Evolutionary conservation across 192 early-diverging fungal species (phyloP), one percentile per base, ranked within the genome.

Genomic region (Geosiphon pyriformis): DNA sequence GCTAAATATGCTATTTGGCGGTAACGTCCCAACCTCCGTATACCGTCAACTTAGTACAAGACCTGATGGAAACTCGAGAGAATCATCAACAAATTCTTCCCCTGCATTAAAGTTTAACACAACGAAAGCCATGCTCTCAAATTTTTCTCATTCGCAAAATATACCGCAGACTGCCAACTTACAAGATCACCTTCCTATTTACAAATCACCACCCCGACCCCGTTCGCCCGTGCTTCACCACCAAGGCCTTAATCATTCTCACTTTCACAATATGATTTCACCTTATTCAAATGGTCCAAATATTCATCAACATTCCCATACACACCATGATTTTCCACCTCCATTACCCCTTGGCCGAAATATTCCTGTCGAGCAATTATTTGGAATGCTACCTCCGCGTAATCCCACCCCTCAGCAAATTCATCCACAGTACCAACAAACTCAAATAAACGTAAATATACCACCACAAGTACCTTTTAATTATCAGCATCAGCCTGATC

Each of bases 11-110:
- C 50, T 66, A 33, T 77, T 84, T 71, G 80, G 73, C 25, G 76
- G 76, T 8, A 82, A 82, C 33, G 66, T 85, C 8, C 83, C 83
- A 17, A 85, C 83, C 2, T 83, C 81, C 23, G 83, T 85, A 2
- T 75, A 81, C 31, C 79, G 83, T 17, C 83, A 85, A 46, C 59
- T 85, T 73, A 84, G 81, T 57, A 74, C 79, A 3, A 79, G 77
- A 51, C 75, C 81, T n/a, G 76, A 78, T 32, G 67, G 57, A 29
- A 22, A 52, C 50, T 66, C 64, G 15, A 66, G 64, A 54, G 64
- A 66, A 37, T 66, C 64, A 23, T 66, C 64, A 25, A 27, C 51
- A 17, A 32, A 49, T 10, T 66, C 64, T 66, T 66, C 64, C 1
- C 64, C 64, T 11, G 64, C 64, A 26, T 55, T 66, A 22, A 66